Evolutionary conservation across 192 early-diverging fungal genomes (phyloP).

Genomic region (Spinellus fusiger): DNA sequence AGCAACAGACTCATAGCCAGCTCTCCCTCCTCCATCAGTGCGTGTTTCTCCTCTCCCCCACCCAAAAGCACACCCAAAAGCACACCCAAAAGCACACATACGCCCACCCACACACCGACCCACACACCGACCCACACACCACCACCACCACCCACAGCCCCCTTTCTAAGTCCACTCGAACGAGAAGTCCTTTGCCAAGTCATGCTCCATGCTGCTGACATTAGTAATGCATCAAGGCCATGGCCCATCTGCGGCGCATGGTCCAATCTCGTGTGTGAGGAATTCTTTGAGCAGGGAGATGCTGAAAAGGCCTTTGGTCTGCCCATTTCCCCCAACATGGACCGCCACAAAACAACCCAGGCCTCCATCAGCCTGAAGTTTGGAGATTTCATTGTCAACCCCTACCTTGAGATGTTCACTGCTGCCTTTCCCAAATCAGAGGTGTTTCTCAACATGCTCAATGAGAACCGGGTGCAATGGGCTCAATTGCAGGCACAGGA

Average conservation of each 20-base stretch:
- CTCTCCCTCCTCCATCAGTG: no score
- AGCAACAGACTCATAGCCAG: no score
- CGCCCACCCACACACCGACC: no score
- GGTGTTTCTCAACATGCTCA: slow-evolving; percentile 49
- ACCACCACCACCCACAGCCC: no score
- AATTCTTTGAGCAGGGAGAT: slow-evolving; percentile 88
- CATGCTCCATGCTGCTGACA: slow-evolving; percentile 85
- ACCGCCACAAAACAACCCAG: slow-evolving; percentile 64
- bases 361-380: slow-evolving; percentile 76
- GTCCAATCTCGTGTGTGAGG: slow-evolving; percentile 81
- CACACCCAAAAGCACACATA: no score
- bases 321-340: slow-evolving; percentile 88
- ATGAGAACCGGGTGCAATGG: slow-evolving; percentile 54
- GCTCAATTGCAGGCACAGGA: slow-evolving; percentile 30
- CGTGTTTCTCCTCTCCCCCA: no score
- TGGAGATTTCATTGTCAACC: slow-evolving; percentile 78
- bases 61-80: no score
- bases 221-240: slow-evolving; percentile 82
- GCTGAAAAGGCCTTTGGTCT: slow-evolving; percentile 67
- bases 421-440: slow-evolving; percentile 67
- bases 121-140: no score
- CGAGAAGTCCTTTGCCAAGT: slow-evolving; percentile 58
- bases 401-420: slow-evolving; percentile 81
- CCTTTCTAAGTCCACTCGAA: slow-evolving; percentile 13
- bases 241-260: slow-evolving; percentile 82